A percentile compares a stretch with the other conserved stretches of the same genome.
Conservation (phyloP, 129 eudicot genomes). For the Lonicera japonica region DNA sequence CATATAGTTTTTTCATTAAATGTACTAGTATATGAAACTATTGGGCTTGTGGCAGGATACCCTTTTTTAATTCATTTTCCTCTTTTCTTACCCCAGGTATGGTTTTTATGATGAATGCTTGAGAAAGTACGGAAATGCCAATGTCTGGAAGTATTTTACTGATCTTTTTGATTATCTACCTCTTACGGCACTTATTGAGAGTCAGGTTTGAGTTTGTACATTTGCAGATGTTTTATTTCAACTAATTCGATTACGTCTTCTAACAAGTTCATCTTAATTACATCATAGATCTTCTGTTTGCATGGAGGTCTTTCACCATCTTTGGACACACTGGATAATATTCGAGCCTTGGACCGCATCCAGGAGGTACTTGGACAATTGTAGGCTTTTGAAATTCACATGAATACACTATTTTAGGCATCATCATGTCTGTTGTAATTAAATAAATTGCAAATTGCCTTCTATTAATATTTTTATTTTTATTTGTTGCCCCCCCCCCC, state of each 20-base stretch:
- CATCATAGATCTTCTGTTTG: slow-evolving; percentile 68
- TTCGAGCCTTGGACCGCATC: slow-evolving; percentile 84
- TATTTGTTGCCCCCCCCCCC: too few relatives aligned
- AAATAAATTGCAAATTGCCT: too few relatives aligned
- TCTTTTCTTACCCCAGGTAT: slow-evolving; percentile 42
- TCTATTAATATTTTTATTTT: too few relatives aligned
- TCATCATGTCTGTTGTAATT: not conserved
- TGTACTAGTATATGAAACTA: not conserved
- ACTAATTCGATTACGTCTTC: slow-evolving; percentile 1
- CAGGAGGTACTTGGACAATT: slow-evolving; percentile 51
- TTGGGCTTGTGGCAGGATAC: not conserved
- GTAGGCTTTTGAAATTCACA: not conserved
- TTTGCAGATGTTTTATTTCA: not conserved
- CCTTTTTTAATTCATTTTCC: not conserved
- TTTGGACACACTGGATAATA: slow-evolving; percentile 77
- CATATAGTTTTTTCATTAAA: too few relatives aligned
- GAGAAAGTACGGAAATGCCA: slow-evolving; percentile 80
- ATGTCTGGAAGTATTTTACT: slow-evolving; percentile 78
- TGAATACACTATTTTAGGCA: not conserved
- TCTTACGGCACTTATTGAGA: slow-evolving; percentile 77
- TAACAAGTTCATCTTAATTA: slow-evolving; percentile 3
- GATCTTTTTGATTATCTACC: slow-evolving; percentile 84
- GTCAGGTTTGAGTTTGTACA: slow-evolving; percentile 53
- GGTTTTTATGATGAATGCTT: slow-evolving; percentile 84
- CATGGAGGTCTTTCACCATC: slow-evolving; percentile 96